phyloP scores from a whole-genome alignment of 2,329 filamentous ascomycete genomes.

The Diplodia scrobiculata region DNA sequence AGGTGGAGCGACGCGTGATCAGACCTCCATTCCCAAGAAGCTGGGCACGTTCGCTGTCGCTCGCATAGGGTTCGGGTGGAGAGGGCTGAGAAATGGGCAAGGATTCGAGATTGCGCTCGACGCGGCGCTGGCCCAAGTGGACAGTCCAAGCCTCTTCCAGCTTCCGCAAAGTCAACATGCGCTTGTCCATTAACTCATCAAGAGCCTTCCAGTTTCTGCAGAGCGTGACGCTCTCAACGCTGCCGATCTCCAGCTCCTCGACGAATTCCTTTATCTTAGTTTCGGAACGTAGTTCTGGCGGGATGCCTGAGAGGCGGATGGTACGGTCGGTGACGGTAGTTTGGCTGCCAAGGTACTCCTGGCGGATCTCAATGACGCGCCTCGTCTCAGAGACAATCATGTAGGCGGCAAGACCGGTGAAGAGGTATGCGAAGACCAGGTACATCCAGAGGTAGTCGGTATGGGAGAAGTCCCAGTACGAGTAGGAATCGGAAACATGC shows the following conservation, averaged over 20 bases:
- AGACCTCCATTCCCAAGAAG: constrained; percentile 53
- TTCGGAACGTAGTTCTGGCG: constrained; percentile 74
- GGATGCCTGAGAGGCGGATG: constrained; percentile 87
- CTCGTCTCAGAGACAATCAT: constrained; percentile 81
- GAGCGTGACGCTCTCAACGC: constrained; percentile 82
- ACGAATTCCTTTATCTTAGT: constrained; percentile 81
- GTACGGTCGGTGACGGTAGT: constrained; percentile 95
- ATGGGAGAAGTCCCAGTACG: constrained; percentile 40
- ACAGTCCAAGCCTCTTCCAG: constrained; percentile 84
- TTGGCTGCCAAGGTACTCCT: constrained; percentile 89
- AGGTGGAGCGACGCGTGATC: constrained; percentile 3
- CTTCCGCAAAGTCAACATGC: constrained; percentile 66
- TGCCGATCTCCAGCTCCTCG: constrained; percentile 83
- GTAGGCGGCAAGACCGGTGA: constrained; percentile 78
- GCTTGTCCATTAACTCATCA: constrained; percentile 70
- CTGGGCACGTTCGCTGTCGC: constrained; percentile 57
- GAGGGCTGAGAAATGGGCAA: constrained; percentile 55
- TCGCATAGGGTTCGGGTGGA: constrained; percentile 45
- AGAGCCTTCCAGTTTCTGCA: constrained; percentile 85
- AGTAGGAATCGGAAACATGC: constrained; percentile 24
- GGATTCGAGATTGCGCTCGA: constrained; percentile 52
- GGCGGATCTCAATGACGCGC: constrained; percentile 79
- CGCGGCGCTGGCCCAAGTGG: constrained; percentile 63
- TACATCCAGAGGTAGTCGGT: constrained; percentile 84
- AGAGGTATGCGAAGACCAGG: constrained; percentile 90